Evolutionary conservation across 1,139 yeast species (phyloP), one percentile per base, ranked within the genome.

Genomic region (Yamadazyma blattariae): DNA sequence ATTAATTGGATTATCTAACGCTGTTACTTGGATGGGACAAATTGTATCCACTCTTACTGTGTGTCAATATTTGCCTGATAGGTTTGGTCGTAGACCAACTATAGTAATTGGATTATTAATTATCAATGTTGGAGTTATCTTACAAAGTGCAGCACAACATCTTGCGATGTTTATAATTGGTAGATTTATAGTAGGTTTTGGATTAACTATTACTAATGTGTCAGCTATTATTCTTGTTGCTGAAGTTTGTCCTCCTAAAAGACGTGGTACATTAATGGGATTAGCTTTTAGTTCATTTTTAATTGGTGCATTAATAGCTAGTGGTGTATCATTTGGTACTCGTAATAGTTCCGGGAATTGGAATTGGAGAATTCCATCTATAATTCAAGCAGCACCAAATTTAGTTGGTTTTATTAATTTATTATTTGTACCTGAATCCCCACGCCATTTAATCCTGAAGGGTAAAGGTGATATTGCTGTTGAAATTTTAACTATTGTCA

Each of bases 301-400:
- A 9, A 33, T 36, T 19, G 50, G 50, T 11, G 44, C 39, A 12
- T 38, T 44, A 13, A 32, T 44, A 9, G 27, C 45, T 25, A 25
- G 38, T 27, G 47, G 47, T 7, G 36, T 46, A n/a, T 42, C 50
- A 9, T 47, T 36, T 33, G 50, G 40, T 7, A 23, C 32, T 17
- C 30, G 46, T 36, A 38, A 44, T 31, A 32, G 34, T n/a, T 36
- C 44, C 15, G 51, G 50, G 6, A 37, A 38, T 25, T 47, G 49
- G 49, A 36, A 38, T 21, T 48, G 52, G 52, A 47, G 49, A 38
- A 34, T 41, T 23, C 52, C 51, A 9, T 47, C 50, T 3, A 41
- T 47, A 15, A 20, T 48, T n/a, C 51, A 47, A 32, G 41, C 25
- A 16, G 38, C 26, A 11, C 49, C 49, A 5, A 35, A 29, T 19